Evolutionary conservation across 2,329 filamentous ascomycete species (phyloP).

Genomic region (Trematosphaeria pertusa): DNA sequence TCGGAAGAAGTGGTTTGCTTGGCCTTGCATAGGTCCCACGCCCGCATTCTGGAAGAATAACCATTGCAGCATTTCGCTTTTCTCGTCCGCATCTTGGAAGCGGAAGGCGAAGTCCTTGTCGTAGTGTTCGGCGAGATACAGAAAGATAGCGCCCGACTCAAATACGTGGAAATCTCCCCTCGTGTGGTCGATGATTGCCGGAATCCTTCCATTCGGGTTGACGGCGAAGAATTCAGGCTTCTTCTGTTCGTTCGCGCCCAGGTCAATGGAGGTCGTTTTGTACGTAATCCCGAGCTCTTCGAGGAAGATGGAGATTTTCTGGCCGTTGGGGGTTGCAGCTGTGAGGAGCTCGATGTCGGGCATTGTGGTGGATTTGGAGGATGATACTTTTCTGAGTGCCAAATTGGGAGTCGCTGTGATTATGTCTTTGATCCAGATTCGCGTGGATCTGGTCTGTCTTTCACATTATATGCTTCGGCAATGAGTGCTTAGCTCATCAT

Average conservation of each 20-base stretch:
- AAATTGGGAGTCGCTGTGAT: neutral
- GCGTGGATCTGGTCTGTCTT: neutral
- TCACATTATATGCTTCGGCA: neutral
- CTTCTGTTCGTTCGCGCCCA: slow-evolving; percentile 75
- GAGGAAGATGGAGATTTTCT: slow-evolving; percentile 82
- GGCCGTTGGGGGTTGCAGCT: slow-evolving; percentile 81
- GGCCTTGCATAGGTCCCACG: slow-evolving; percentile 78
- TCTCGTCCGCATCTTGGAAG: slow-evolving; percentile 75
- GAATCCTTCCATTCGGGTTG: slow-evolving; percentile 90
- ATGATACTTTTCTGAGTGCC: neutral
- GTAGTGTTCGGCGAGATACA: slow-evolving; percentile 81
- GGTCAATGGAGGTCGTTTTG: slow-evolving; percentile 57
- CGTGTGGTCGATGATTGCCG: slow-evolving; percentile 76
- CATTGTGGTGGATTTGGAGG: slow-evolving; percentile 44
- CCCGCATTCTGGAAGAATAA: slow-evolving; percentile 73
- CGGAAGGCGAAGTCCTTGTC: slow-evolving; percentile 80
- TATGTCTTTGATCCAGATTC: neutral
- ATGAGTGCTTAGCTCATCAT: neutral
- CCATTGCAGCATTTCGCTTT: slow-evolving; percentile 81
- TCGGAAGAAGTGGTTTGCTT: slow-evolving; percentile 78
- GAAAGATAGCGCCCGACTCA: slow-evolving; percentile 80
- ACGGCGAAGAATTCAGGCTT: slow-evolving; percentile 82
- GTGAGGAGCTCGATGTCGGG: slow-evolving; percentile 74
- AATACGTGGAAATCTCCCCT: slow-evolving; percentile 75
- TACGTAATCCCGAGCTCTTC: slow-evolving; percentile 71